Evolutionary conservation across 495 filamentous ascomycete genomes (phyloP).

Genomic region (Penicillium herquei): DNA sequence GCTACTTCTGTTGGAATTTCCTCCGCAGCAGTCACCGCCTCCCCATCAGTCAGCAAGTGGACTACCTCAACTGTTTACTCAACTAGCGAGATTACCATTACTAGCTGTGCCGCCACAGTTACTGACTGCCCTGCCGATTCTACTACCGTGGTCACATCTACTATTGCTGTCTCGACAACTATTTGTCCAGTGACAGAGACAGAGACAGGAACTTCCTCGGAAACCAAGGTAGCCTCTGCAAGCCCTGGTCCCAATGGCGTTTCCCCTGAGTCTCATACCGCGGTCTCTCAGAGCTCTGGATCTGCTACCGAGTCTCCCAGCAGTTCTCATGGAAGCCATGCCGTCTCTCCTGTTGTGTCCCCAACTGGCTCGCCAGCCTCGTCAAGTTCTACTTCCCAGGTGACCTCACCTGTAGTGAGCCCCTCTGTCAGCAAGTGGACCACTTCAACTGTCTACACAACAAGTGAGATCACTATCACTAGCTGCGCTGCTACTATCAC

Average conservation of each 20-base stretch:
- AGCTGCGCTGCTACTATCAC: constrained; percentile 57
- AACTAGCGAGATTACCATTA: constrained; percentile 57
- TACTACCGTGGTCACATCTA: constrained; percentile 18
- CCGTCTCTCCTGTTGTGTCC: background rate
- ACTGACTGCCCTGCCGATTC: constrained; percentile 56
- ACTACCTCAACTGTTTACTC: constrained; percentile 61
- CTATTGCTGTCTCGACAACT: constrained; percentile 2
- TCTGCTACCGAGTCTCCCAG: background rate
- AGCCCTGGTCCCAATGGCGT: background rate
- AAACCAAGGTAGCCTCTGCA: background rate
- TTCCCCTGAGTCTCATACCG: background rate
- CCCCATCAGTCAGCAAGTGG: constrained; percentile 9
- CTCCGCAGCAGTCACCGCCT: background rate
- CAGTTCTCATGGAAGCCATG: background rate
- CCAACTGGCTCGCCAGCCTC: too few species aligned
- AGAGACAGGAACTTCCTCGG: background rate
- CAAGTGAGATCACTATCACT: constrained; percentile 56
- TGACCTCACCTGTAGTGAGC: background rate
- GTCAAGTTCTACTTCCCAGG: background rate
- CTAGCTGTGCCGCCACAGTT: constrained; percentile 54
- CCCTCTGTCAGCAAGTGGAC: constrained; percentile 29
- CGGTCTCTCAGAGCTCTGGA: background rate
- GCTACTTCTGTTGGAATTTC: background rate
- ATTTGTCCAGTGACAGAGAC: constrained; percentile 10
- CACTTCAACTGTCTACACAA: constrained; percentile 60